phyloP scores from a whole-genome alignment of 176 grass and related monocot species.

The Carex cristatella region DNA sequence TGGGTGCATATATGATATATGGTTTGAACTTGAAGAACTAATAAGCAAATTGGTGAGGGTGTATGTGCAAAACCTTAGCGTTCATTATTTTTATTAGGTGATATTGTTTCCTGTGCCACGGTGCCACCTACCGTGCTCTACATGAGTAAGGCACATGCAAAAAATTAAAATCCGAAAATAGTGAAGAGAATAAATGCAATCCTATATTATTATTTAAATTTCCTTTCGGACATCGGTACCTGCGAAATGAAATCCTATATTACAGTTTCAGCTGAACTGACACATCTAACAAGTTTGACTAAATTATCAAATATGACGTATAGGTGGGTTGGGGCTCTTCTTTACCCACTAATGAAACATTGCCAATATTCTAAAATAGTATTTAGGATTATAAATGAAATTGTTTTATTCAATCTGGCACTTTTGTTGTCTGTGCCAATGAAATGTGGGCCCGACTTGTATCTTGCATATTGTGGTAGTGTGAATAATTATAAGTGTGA shows the following conservation, averaged over 20 bases:
- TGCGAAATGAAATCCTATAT: not conserved
- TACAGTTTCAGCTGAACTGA: not conserved
- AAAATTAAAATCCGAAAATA: not conserved
- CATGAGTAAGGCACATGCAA: conserved; percentile 2
- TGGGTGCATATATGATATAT: not conserved
- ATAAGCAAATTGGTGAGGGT: not conserved
- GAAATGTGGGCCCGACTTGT: not conserved
- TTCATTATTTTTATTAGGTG: not conserved
- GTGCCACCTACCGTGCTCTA: not conserved
- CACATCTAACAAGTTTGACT: conserved; percentile 12
- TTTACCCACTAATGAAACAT: not conserved
- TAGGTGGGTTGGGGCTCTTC: not conserved
- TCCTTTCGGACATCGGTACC: not conserved
- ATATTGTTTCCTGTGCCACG: not conserved
- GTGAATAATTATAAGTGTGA: not conserved
- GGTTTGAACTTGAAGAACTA: not conserved
- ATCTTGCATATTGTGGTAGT: not conserved
- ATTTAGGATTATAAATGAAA: not conserved
- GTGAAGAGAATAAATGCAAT: conserved; percentile 5
- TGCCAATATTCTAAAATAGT: not conserved
- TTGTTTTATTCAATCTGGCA: not conserved
- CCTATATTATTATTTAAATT: not conserved
- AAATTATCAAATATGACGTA: not conserved
- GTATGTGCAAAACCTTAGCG: not conserved
- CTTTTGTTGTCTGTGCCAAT: not conserved